Evolutionary conservation across 2,329 filamentous ascomycete species (phyloP).

Genomic region (Ampelomyces quisqualis): DNA sequence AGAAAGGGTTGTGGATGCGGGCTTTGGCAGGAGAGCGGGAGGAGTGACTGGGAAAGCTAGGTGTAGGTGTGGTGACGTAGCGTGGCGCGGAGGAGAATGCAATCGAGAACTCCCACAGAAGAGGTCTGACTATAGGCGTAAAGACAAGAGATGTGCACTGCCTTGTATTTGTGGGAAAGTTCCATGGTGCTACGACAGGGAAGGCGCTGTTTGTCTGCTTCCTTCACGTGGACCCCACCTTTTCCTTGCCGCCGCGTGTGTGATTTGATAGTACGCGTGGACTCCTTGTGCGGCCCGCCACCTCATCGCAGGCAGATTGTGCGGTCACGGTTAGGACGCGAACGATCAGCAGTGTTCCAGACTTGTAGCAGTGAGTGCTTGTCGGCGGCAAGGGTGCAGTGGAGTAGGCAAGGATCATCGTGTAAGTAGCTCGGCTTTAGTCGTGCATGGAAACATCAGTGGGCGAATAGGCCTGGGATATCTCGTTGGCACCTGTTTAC

Average conservation of each 20-base stretch:
- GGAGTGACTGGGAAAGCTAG: neutral
- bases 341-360: constrained; percentile 12
- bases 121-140: neutral
- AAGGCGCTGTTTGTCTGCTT: neutral
- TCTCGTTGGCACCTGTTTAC: neutral
- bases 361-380: constrained; percentile 3
- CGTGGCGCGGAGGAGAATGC: neutral
- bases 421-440: constrained; percentile 5
- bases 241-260: constrained; percentile 1
- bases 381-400: constrained; percentile 12
- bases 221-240: constrained; percentile 1
- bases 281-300: neutral
- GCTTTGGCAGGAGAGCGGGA: neutral
- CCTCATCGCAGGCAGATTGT: neutral
- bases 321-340: constrained; percentile 4
- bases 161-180: neutral
- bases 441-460: neutral
- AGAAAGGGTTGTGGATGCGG: neutral
- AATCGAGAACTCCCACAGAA: neutral
- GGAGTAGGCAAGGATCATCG: constrained; percentile 9
- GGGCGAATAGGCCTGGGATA: neutral
- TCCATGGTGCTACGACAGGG: neutral
- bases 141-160: neutral
- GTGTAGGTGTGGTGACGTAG: neutral
- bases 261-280: constrained; percentile 3